Evolutionary conservation across 225 moss, liverwort and hornwort genomes (phyloP).

Genomic region (Pleurozium schreberi): DNA sequence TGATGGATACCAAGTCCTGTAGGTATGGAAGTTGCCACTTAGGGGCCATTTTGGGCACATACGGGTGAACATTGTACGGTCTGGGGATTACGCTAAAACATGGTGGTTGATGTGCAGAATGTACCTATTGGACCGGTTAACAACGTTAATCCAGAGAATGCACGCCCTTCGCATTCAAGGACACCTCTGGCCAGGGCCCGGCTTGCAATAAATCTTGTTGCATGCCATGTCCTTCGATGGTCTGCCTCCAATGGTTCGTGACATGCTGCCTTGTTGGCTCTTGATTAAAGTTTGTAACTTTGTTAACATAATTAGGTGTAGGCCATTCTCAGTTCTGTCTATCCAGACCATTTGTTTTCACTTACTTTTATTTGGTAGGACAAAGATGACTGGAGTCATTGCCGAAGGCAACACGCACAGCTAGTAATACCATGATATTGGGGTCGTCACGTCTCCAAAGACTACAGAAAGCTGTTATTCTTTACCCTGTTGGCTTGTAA

Average conservation of each 20-base stretch:
- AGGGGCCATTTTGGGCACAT: neutral
- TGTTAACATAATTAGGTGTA: conserved; percentile 6
- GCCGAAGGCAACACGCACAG: conserved; percentile 40
- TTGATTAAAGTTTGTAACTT: conserved; percentile 8
- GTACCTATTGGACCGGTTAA: conserved; percentile 29
- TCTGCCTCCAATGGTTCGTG: conserved; percentile 66
- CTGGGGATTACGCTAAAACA: neutral
- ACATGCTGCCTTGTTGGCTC: conserved; percentile 7
- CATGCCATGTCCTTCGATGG: conserved; percentile 83
- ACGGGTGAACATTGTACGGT: neutral
- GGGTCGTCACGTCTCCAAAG: conserved; percentile 20
- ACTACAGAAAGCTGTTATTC: conserved; percentile 30
- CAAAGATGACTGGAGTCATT: conserved; percentile 20
- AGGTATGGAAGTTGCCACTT: neutral
- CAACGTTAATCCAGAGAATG: conserved; percentile 23
- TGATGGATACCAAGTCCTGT: neutral
- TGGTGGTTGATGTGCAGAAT: conserved; percentile 28
- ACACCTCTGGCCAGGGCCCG: conserved; percentile 74
- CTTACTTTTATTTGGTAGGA: conserved; percentile 23
- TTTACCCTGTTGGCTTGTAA: conserved; percentile 39
- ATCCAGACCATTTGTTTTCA: conserved; percentile 29
- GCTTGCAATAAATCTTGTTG: conserved; percentile 77
- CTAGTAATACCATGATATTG: conserved; percentile 19
- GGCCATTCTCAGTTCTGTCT: conserved; percentile 6
- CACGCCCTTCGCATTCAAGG: conserved; percentile 53